A percentile compares a stretch with the other conserved stretches of the same genome.
Conservation (phyloP, 2,329 filamentous ascomycete genomes). For the Tolypocladium endophyticum region DNA sequence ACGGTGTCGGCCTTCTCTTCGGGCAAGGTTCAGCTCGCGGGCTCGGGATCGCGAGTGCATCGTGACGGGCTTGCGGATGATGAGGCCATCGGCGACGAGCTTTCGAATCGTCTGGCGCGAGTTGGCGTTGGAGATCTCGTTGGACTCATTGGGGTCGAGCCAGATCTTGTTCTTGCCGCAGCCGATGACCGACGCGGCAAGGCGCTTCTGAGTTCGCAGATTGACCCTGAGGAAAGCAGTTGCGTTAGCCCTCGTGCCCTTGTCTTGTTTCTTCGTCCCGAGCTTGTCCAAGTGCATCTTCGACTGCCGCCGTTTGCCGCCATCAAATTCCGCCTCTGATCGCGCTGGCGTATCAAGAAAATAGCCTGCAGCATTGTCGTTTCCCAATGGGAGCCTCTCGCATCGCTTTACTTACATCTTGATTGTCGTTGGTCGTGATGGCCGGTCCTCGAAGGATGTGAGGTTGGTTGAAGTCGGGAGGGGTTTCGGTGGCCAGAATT, state of each 20-base stretch:
- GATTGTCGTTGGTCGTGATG: slow-evolving; percentile 30
- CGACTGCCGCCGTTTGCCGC: neutral
- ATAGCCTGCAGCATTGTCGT: neutral
- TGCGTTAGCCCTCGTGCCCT: slow-evolving; percentile 15
- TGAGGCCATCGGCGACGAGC: slow-evolving; percentile 98
- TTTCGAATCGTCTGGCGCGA: slow-evolving; percentile 99
- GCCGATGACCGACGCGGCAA: slow-evolving; percentile 96
- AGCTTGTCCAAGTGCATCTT: neutral
- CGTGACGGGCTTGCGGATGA: slow-evolving; percentile 99
- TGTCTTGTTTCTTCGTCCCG: neutral
- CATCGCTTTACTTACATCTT: slow-evolving; percentile 30
- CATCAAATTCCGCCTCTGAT: neutral
- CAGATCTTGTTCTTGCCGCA: slow-evolving; percentile 99
- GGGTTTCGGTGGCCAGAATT: slow-evolving; percentile 29
- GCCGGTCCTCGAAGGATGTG: slow-evolving; percentile 28
- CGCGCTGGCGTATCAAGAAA: neutral
- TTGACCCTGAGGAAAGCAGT: slow-evolving; percentile 67
- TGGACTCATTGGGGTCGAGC: slow-evolving; percentile 99
- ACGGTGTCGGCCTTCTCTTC: slow-evolving; percentile 93
- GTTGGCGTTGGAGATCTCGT: slow-evolving; percentile 99
- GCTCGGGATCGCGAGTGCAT: slow-evolving; percentile 98
- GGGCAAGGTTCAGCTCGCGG: slow-evolving; percentile 86
- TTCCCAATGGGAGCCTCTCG: slow-evolving; percentile 2
- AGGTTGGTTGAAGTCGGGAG: slow-evolving; percentile 24
- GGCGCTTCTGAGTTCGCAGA: slow-evolving; percentile 99